These are phyloP conservation scores for Yamadazyma trypodendri DNA, from an alignment of 1,139 yeast species.

Conservation along the genomic window DNA sequence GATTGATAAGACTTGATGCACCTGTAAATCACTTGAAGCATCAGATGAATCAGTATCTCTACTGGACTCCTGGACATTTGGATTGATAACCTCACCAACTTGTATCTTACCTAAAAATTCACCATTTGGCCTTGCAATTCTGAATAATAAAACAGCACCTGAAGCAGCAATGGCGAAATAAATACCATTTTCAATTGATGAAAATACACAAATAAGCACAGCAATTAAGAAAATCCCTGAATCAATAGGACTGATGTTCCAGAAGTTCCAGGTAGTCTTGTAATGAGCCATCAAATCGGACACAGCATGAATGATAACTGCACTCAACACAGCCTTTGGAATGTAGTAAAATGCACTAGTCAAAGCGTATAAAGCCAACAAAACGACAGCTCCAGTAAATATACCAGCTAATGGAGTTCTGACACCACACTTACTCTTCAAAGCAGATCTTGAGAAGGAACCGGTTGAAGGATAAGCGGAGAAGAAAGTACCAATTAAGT, in stretches of 20 bases:
- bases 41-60: slow-evolving; percentile 17
- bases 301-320: slow-evolving; percentile 94
- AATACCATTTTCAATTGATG: slow-evolving; percentile 84
- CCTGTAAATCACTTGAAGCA: slow-evolving; percentile 26
- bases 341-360: slow-evolving; percentile 84
- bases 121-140: slow-evolving; percentile 80
- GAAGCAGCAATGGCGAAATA: slow-evolving; percentile 90
- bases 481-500: slow-evolving; percentile 87
- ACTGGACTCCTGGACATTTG: slow-evolving; percentile 31
- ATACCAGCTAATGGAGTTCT: slow-evolving; percentile 93
- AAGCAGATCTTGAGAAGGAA: slow-evolving; percentile 90
- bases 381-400: slow-evolving; percentile 84
- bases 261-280: slow-evolving; percentile 69
- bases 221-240: slow-evolving; percentile 73
- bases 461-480: slow-evolving; percentile 96
- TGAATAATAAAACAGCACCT: slow-evolving; percentile 67
- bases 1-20: slow-evolving; percentile 41
- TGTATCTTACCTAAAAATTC: slow-evolving; percentile 76
- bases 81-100: slow-evolving; percentile 68
- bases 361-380: slow-evolving; percentile 80
- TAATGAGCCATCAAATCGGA: slow-evolving; percentile 79
- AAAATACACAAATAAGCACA: slow-evolving; percentile 75
- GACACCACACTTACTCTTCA: slow-evolving; percentile 94
- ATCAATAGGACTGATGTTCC: slow-evolving; percentile 77
- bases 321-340: slow-evolving; percentile 84